Conservation (phyloP, 331 rosid species). For the Quercus phellos region DNA sequence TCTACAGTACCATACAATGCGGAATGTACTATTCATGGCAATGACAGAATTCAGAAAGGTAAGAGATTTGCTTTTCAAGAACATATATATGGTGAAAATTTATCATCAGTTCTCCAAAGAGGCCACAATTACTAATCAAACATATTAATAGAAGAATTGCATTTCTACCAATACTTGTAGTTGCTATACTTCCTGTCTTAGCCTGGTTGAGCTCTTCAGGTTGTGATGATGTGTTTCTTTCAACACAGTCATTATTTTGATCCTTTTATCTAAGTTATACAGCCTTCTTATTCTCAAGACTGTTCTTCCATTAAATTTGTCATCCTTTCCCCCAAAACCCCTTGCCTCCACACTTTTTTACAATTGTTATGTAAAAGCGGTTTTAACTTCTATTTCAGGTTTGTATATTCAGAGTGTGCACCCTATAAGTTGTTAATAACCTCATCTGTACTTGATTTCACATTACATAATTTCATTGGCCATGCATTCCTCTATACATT, state of each 20-base stretch:
- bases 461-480: not conserved
- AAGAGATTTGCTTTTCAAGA: not conserved
- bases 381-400: not conserved
- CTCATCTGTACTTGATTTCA: not conserved
- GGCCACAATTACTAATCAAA: not conserved
- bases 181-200: not conserved
- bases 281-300: not conserved
- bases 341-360: not conserved
- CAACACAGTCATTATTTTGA: not conserved
- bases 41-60: constrained; percentile 71
- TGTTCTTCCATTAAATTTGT: not conserved
- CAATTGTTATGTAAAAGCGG: not conserved
- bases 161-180: not conserved
- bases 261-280: not conserved
- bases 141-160: not conserved
- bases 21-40: constrained; percentile 75
- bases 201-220: not conserved
- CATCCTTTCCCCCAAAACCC: not conserved
- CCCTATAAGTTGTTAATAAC: not conserved
- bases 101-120: not conserved
- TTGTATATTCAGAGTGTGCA: not conserved
- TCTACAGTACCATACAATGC: constrained; percentile 78
- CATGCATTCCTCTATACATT: not conserved
- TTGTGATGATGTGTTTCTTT: not conserved
- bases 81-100: not conserved